Base-by-base conservation (phyloP, 306 rosid species). In the Leucaena leucocephala region DNA sequence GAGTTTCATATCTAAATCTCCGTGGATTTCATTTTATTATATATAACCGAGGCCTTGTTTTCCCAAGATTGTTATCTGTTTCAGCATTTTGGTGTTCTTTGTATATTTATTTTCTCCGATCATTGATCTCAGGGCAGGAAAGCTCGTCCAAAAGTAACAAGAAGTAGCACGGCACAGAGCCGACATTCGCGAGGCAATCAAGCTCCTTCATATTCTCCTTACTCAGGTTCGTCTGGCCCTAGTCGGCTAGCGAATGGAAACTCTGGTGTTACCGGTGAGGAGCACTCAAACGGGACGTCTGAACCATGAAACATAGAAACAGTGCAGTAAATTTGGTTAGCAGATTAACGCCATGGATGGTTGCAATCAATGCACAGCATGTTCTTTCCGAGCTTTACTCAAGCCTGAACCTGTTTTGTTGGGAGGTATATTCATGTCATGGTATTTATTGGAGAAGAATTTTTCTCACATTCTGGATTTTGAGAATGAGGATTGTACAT, bases 61-160 rank as follows among this genome's bases (percentile, higher is more conserved):
- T 27, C 8, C 4, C 22, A 27, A 27, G 27, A 27, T 27, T 27
- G 27, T 8, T 43, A 58, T 69, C 50, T 14, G 12, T 69, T 48
- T 48, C 61, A 76, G 50, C 33, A n/a, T 42, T 38, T 5, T 72
- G 52, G 8, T 19, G 65, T 42, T 78, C 21, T 64, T 3, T 75
- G 1, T 6, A 61, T 16, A 3, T 13, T 12, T 46, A 2, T 62
- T 19, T 50, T 43, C 43, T 36, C 55, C 39, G 17, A n/a, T 22
- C 0, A 39, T 43, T 58, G 65, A 46, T 61, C 42, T 58, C 91
- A 96, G 99, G 99, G 99, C 65, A 90, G 99, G 87, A 96, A 90
- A 85, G 99, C 99, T 50, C 98, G 99, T 58, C 86, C 78, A 10
- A 96, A 96, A 79, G 90, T 88, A 52, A 96, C 99, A 72, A 91